phyloP scores from a whole-genome alignment of 129 eudicot species.

The Centella asiatica region DNA sequence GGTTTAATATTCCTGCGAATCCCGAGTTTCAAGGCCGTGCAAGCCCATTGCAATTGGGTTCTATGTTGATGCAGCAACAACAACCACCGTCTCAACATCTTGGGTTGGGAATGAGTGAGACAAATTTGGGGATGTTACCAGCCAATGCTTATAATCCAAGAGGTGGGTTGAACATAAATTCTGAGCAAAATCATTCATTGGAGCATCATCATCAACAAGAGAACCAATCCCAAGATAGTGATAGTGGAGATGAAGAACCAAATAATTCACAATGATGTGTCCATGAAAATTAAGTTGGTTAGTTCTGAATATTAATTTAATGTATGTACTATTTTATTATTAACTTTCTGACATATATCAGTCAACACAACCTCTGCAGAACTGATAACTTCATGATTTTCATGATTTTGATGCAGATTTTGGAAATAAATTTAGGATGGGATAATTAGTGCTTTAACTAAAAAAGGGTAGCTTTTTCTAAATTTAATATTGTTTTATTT shows the following conservation, averaged over 20 bases:
- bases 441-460: slow-evolving; percentile 21
- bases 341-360: too few species aligned
- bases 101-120: slow-evolving; percentile 64
- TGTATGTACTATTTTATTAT: too few species aligned
- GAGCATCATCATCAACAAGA: too few species aligned
- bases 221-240: slow-evolving; percentile 48
- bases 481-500: slow-evolving; percentile 14
- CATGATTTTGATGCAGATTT: slow-evolving; percentile 27
- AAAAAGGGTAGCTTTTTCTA: slow-evolving; percentile 26
- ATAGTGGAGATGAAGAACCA: slow-evolving; percentile 74
- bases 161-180: slow-evolving; percentile 59
- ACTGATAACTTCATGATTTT: too few species aligned
- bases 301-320: too few species aligned
- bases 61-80: slow-evolving; percentile 58
- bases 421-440: slow-evolving; percentile 16
- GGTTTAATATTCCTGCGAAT: slow-evolving; percentile 49
- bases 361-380: too few species aligned
- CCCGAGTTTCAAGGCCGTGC: slow-evolving; percentile 54
- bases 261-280: slow-evolving; percentile 46
- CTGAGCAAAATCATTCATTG: slow-evolving; percentile 46
- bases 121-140: slow-evolving; percentile 76
- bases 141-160: slow-evolving; percentile 74
- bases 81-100: slow-evolving; percentile 68
- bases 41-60: slow-evolving; percentile 57
- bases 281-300: slow-evolving; percentile 4